Evolutionary conservation across 1,284 basidiomycete genomes (phyloP).

Genomic region (Malassezia sympodialis): DNA sequence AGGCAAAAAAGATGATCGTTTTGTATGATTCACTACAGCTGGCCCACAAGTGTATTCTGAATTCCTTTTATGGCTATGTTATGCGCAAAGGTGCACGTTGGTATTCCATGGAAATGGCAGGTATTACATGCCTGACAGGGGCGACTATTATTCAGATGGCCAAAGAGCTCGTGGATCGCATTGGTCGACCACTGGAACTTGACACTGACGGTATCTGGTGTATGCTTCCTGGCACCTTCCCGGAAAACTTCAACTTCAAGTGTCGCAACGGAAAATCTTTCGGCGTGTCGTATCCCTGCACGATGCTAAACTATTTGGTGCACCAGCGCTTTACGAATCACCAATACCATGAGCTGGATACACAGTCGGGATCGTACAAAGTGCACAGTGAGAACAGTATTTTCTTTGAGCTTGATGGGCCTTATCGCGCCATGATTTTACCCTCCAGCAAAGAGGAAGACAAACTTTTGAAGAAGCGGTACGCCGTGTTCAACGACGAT

Average conservation of each 20-base stretch:
- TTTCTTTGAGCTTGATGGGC: conserved; percentile 98
- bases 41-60: conserved; percentile 98
- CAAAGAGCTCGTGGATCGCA: conserved; percentile 84
- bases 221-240: conserved; percentile 95
- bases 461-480: conserved; percentile 95
- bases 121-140: conserved; percentile 97
- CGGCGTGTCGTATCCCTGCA: conserved; percentile 93
- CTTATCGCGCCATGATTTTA: conserved; percentile 97
- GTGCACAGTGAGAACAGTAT: conserved; percentile 97
- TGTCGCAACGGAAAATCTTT: conserved; percentile 77
- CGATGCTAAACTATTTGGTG: conserved; percentile 98
- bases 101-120: conserved; percentile 99
- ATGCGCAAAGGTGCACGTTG: conserved; percentile 99
- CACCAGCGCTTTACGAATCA: conserved; percentile 92
- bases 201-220: conserved; percentile 99
- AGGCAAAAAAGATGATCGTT: conserved; percentile 99
- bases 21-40: conserved; percentile 98
- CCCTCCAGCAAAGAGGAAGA: conserved; percentile 99
- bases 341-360: conserved; percentile 87
- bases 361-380: conserved; percentile 60
- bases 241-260: conserved; percentile 95
- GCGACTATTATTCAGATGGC: conserved; percentile 99
- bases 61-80: conserved; percentile 99
- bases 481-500: conserved; percentile 98
- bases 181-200: conserved; percentile 89